phyloP scores from a whole-genome alignment of 805 yeast genomes.

The Metschnikowia corniflorae region DNA sequence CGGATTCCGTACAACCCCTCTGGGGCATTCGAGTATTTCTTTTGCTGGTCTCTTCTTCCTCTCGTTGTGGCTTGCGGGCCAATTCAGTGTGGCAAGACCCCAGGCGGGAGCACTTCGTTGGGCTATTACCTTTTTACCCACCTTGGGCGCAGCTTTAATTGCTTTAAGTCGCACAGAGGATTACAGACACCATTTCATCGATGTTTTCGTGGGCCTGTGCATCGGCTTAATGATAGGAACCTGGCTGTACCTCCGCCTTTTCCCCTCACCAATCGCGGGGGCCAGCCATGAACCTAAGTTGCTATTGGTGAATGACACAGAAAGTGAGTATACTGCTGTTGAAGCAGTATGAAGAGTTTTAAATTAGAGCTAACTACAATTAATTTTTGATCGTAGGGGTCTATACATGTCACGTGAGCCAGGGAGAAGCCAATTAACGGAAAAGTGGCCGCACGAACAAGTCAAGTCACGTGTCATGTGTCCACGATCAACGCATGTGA shows the following conservation, averaged over 20 bases:
- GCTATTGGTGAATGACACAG: constrained; percentile 12
- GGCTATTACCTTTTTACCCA: constrained; percentile 50
- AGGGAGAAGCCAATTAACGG: too few species aligned
- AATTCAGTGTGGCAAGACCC: constrained; percentile 44
- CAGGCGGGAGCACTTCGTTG: constrained; percentile 63
- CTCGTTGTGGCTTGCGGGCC: constrained; percentile 67
- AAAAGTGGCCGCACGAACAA: too few species aligned
- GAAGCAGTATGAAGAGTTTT: constrained; percentile 6
- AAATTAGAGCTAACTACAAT: too few species aligned
- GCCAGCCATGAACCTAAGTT: constrained; percentile 40
- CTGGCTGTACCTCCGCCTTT: constrained; percentile 53
- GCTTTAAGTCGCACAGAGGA: constrained; percentile 88
- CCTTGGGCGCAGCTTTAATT: constrained; percentile 65
- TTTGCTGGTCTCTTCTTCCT: constrained; percentile 65
- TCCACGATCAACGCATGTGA: too few species aligned
- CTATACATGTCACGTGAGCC: too few species aligned
- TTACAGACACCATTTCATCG: constrained; percentile 90
- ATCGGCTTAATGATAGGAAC: constrained; percentile 63
- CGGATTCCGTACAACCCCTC: constrained; percentile 80
- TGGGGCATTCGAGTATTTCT: constrained; percentile 73
- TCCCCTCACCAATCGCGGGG: constrained; percentile 37
- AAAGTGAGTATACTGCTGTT: constrained; percentile 15
- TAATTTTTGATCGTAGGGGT: too few species aligned
- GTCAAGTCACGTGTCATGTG: too few species aligned
- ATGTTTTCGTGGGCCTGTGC: constrained; percentile 67